Percentiles rank a stretch among this genome's conserved stretches.
Conservation (phyloP, 805 yeast genomes). For the Cyberlindnera misumaiensis region DNA sequence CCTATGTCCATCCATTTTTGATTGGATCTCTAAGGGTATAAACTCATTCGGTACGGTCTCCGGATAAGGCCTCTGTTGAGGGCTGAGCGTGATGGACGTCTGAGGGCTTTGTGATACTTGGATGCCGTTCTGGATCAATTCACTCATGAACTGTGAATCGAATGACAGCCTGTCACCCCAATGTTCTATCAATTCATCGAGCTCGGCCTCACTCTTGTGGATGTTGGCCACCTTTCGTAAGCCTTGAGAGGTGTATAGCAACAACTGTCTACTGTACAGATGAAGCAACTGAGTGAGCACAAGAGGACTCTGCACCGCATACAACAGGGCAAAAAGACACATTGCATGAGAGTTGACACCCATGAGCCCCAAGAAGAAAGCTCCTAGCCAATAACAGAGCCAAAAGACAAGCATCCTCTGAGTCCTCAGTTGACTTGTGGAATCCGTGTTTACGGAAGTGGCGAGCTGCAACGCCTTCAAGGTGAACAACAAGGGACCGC, state of each 20-base stretch:
- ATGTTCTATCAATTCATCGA: conserved; percentile 3
- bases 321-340: conserved; percentile 10
- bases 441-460: no score
- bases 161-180: conserved; percentile 6
- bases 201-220: conserved; percentile 1
- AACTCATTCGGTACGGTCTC: not conserved
- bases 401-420: conserved; percentile 13
- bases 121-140: not conserved
- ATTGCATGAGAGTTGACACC: conserved; percentile 15
- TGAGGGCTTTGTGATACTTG: not conserved
- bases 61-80: no score
- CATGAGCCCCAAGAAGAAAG: conserved; percentile 7
- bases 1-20: no score
- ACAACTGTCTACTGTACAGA: conserved; percentile 7
- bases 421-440: not conserved
- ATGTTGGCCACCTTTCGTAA: not conserved
- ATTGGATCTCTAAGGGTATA: not conserved
- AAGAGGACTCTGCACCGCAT: conserved; percentile 3
- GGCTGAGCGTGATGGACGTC: no score
- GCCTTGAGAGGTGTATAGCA: conserved; percentile 2
- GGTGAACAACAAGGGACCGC: conserved; percentile 15
- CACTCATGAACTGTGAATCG: conserved; percentile 3
- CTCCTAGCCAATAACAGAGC: conserved; percentile 17
- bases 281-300: conserved; percentile 4
- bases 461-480: no score